Base-by-base conservation (phyloP, 2,329 filamentous ascomycete species). In the Xylaria digitata region DNA sequence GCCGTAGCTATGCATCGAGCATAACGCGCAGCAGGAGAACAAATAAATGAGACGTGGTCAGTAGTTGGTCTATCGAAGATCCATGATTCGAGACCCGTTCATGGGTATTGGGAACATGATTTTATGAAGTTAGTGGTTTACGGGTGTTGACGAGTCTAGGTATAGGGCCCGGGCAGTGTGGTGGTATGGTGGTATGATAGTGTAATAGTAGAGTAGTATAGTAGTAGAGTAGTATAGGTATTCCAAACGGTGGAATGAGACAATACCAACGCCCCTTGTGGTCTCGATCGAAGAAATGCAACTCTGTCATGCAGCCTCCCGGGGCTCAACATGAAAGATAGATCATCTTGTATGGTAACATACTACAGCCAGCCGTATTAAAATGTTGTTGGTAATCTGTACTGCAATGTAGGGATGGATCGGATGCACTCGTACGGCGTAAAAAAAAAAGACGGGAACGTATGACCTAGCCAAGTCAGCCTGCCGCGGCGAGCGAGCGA, bases 261-360 rank as follows among this genome's bases (percentile, higher is more conserved):
- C 50, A 30, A 54, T 30, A 65, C 56, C 55, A 19, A 40, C 34
- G 32, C 40, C 54, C 54, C 54, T 61, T 56, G 42, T 43, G 55
- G 63, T 63, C 54, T 66, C 52, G 50, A 57, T 63, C 52, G 50
- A 57, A 60, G 59, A 15, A 60, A 66, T 63, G 59, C 23, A 30
- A 68, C 59, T 65, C 58, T 61, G 23, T 4, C 59, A 63, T 66
- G 66, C 66, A 66, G 63, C 63, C 40, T 48, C 8, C 63, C 66
- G 58, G 54, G 49, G 42, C 53, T 59, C 40, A 46, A 42, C 26
- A 26, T 2, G 43, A 59, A 19, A 48, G 43, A 42, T n/a, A 59
- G 34, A 23, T 19, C 48, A 59, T 58, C 42, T 19, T 49, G 43
- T 34, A 50, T 26, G 26, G 26, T 26, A 26, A 26, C 32, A 37